Evolutionary conservation across 164 flowering plant species (phyloP).

Genomic region (Aristolochia contorta): DNA sequence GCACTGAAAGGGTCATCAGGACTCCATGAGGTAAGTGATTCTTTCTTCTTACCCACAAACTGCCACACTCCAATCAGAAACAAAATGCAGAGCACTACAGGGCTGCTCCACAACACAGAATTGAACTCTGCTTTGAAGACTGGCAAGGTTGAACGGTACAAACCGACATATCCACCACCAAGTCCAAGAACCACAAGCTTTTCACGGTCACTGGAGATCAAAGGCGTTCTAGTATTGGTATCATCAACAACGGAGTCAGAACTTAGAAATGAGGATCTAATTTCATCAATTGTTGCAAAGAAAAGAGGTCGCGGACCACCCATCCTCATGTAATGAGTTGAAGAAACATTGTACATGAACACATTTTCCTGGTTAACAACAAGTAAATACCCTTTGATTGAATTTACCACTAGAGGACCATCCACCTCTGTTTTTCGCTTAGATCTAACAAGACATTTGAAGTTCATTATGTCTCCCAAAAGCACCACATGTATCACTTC

Average conservation of each 20-base stretch:
- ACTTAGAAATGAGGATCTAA: conserved; percentile 53
- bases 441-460: conserved; percentile 85
- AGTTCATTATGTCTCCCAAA: conserved; percentile 76
- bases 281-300: conserved; percentile 62
- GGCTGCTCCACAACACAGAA: conserved; percentile 79
- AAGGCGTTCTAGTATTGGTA: conserved; percentile 24
- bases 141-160: conserved; percentile 81
- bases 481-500: conserved; percentile 71
- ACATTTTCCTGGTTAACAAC: conserved; percentile 54
- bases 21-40: conserved; percentile 80
- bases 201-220: conserved; percentile 68
- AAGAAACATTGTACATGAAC: conserved; percentile 69
- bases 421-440: conserved; percentile 64
- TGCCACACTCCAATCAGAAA: conserved; percentile 84
- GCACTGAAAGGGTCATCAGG: conserved; percentile 79
- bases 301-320: conserved; percentile 67
- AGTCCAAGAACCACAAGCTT: conserved; percentile 73
- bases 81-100: conserved; percentile 69
- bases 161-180: conserved; percentile 72
- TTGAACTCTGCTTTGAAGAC: conserved; percentile 55
- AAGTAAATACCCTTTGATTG: conserved; percentile 80
- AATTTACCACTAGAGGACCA: conserved; percentile 54
- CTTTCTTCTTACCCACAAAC: conserved; percentile 89
- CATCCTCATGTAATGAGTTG: conserved; percentile 62
- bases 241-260: conserved; percentile 20